Evolutionary conservation across 306 rosid species (phyloP).

Genomic region (Malus sylvestris): DNA sequence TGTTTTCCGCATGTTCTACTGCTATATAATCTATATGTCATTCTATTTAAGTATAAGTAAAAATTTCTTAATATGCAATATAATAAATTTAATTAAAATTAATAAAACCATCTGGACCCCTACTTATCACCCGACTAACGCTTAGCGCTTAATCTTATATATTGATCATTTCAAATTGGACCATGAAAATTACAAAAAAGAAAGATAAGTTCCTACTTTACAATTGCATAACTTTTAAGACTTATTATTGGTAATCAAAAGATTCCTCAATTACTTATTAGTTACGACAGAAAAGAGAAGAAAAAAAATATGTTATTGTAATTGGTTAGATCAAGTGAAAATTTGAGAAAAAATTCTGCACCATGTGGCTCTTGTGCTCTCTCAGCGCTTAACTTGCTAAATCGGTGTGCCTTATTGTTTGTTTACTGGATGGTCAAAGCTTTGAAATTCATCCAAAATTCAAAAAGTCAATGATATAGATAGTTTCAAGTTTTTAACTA

Average conservation of each 20-base stretch:
- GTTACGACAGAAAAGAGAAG: not conserved
- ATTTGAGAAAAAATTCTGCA: not conserved
- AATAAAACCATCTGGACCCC: too few relatives aligned
- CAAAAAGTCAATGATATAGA: not conserved
- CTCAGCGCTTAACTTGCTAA: not conserved
- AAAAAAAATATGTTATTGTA: not conserved
- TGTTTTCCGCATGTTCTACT: too few relatives aligned
- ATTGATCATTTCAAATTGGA: conserved; percentile 24
- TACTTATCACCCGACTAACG: too few relatives aligned
- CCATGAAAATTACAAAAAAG: not conserved
- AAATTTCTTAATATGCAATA: too few relatives aligned
- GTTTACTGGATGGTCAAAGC: conserved; percentile 7
- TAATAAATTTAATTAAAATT: too few relatives aligned
- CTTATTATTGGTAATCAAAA: conserved; percentile 11
- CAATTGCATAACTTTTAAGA: conserved; percentile 15
- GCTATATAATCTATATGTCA: too few relatives aligned
- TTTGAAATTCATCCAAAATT: not conserved
- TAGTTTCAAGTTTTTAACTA: not conserved
- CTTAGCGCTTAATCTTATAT: conserved; percentile 15
- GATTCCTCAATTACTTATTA: not conserved
- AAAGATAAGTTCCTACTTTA: not conserved
- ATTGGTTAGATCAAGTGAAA: conserved; percentile 3
- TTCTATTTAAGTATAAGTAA: too few relatives aligned
- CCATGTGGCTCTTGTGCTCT: conserved; percentile 8
- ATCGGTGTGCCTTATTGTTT: not conserved